A percentile compares a stretch with the other conserved stretches of the same genome.
Conservation (phyloP, 495 filamentous ascomycete genomes). For the Penicillium silybi region DNA sequence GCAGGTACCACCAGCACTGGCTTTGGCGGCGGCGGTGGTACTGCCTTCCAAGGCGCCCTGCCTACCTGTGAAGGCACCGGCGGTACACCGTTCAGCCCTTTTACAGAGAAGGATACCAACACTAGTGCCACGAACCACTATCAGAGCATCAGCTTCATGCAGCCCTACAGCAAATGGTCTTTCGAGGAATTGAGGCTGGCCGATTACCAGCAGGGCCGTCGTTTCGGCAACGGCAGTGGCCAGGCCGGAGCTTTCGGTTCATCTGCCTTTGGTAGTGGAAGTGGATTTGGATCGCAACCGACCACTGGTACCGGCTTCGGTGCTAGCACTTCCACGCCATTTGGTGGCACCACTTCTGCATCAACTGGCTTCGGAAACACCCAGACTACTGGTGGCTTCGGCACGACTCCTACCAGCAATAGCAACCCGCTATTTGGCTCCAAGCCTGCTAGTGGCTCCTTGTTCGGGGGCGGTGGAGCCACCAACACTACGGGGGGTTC, state of each 20-base stretch:
- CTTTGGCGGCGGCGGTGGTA: constrained; percentile 42
- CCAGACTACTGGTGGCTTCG: constrained; percentile 55
- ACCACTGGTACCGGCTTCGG: constrained; percentile 50
- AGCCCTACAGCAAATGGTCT: constrained; percentile 82
- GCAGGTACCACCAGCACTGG: constrained; percentile 31
- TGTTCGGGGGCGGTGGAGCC: constrained; percentile 33
- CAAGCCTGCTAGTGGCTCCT: constrained; percentile 33
- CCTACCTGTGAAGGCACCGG: constrained; percentile 66
- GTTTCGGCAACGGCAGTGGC: constrained; percentile 73
- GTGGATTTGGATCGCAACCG: too few relatives aligned
- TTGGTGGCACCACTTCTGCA: constrained; percentile 49
- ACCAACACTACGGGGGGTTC: constrained; percentile 30
- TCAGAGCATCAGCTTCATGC: constrained; percentile 84
- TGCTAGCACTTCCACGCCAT: constrained; percentile 42
- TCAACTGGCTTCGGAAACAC: constrained; percentile 44
- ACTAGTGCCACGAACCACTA: constrained; percentile 63
- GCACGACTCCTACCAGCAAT: constrained; percentile 30
- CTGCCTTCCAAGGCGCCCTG: constrained; percentile 44
- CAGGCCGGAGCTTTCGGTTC: constrained; percentile 79
- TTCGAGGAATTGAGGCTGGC: constrained; percentile 84
- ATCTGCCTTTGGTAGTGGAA: constrained; percentile 40
- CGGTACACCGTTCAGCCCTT: constrained; percentile 65
- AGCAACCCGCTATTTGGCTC: constrained; percentile 38
- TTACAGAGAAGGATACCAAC: constrained; percentile 74
- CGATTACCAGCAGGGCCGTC: constrained; percentile 85